These are phyloP conservation scores for Ophiobolus disseminans DNA, from an alignment of 2,329 filamentous ascomycete species.

Conservation along the genomic window DNA sequence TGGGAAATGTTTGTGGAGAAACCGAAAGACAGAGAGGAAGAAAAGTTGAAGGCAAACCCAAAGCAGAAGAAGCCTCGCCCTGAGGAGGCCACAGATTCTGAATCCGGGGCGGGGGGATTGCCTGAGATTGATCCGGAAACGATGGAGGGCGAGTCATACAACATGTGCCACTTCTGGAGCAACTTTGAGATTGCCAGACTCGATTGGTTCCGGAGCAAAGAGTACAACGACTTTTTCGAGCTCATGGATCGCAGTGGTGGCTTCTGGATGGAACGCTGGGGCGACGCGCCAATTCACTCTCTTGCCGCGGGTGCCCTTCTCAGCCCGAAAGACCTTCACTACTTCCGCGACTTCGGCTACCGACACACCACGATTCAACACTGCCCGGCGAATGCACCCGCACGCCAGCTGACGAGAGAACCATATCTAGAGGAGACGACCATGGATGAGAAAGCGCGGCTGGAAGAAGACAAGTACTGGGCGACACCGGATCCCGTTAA, in stretches of 20 bases:
- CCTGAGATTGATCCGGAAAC: conserved; percentile 85
- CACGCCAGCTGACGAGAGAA: conserved; percentile 79
- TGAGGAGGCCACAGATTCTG: conserved; percentile 71
- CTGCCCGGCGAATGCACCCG: conserved; percentile 93
- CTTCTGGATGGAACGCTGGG: conserved; percentile 99
- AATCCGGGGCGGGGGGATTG: conserved; percentile 74
- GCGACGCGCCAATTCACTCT: conserved; percentile 97
- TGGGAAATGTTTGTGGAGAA: conserved; percentile 99
- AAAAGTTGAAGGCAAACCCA: conserved; percentile 66
- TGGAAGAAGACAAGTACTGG: conserved; percentile 97
- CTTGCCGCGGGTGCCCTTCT: conserved; percentile 91
- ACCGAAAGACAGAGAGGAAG: conserved; percentile 63
- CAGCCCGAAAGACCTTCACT: conserved; percentile 84
- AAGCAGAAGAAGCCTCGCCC: conserved; percentile 73
- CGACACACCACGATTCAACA: conserved; percentile 98
- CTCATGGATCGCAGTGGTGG: conserved; percentile 99
- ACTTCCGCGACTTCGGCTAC: conserved; percentile 99
- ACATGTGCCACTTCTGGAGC: conserved; percentile 99
- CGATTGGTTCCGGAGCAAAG: conserved; percentile 95
- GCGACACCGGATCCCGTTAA: conserved; percentile 83
- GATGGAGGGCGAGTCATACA: conserved; percentile 98
- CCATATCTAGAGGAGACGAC: conserved; percentile 86
- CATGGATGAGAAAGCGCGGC: conserved; percentile 78
- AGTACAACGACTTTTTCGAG: conserved; percentile 97
- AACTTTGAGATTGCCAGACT: conserved; percentile 98